Evolutionary conservation across 306 rosid genomes (phyloP).

Genomic region (Coriaria nepalensis): DNA sequence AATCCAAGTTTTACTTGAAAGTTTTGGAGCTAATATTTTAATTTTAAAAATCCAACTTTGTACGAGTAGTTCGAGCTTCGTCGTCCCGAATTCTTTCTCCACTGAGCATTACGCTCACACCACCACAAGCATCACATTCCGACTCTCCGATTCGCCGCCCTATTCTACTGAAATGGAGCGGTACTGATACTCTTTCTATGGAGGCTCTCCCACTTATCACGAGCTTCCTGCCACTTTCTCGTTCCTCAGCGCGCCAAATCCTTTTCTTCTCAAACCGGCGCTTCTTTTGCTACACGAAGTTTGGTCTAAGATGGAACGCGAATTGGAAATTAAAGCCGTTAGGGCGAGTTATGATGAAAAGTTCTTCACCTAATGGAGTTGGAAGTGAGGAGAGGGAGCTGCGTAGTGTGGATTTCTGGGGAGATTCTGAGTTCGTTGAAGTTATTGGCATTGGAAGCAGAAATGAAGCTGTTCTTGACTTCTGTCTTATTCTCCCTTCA

Average conservation of each 20-base stretch:
- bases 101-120: too few species aligned
- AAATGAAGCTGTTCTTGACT: slow-evolving; percentile 67
- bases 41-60: too few species aligned
- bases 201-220: slow-evolving; percentile 30
- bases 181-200: slow-evolving; percentile 15
- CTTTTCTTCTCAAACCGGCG: slow-evolving; percentile 26
- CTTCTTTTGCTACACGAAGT: slow-evolving; percentile 15
- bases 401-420: slow-evolving; percentile 24
- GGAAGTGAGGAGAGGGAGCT: slow-evolving; percentile 19
- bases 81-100: too few species aligned
- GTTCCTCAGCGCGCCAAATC: slow-evolving; percentile 14
- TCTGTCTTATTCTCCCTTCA: slow-evolving; percentile 56
- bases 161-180: too few species aligned
- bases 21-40: too few species aligned
- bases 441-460: slow-evolving; percentile 81
- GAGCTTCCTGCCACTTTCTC: slow-evolving; percentile 20
- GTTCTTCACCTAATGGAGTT: slow-evolving; percentile 15
- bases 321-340: slow-evolving; percentile 16
- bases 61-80: too few species aligned
- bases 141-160: too few species aligned
- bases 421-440: slow-evolving; percentile 41
- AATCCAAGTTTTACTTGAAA: too few species aligned
- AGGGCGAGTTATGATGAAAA: slow-evolving; percentile 20
- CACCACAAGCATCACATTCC: too few species aligned
- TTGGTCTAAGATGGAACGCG: slow-evolving; percentile 13